phyloP scores from a whole-genome alignment of 805 yeast genomes.

The Teunomyces tritomae region DNA sequence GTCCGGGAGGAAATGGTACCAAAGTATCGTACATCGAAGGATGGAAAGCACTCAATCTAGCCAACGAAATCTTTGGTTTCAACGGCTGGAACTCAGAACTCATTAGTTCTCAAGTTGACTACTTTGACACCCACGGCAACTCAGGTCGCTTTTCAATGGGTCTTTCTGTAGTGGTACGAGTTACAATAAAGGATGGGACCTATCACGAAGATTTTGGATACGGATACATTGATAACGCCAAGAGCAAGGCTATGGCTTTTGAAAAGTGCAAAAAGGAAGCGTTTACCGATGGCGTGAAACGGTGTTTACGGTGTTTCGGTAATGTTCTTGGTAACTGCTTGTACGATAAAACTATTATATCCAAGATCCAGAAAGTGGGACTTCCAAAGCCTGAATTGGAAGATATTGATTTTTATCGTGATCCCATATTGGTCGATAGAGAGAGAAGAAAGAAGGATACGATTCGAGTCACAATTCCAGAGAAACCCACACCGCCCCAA shows the following conservation, averaged over 20 bases:
- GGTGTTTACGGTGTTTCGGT: constrained; percentile 78
- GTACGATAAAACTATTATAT: constrained; percentile 69
- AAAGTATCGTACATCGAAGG: constrained; percentile 77
- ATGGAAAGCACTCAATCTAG: constrained; percentile 76
- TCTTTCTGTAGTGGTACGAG: constrained; percentile 65
- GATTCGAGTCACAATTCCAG: constrained; percentile 9
- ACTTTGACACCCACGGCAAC: constrained; percentile 61
- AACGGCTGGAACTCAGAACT: constrained; percentile 82
- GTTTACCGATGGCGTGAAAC: constrained; percentile 76
- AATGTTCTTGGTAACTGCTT: constrained; percentile 78
- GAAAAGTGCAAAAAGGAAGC: constrained; percentile 84
- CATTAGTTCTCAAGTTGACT: constrained; percentile 63
- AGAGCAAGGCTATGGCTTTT: constrained; percentile 67
- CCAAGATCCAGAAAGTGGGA: constrained; percentile 45
- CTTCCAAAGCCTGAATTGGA: constrained; percentile 27
- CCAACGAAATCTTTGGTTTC: constrained; percentile 79
- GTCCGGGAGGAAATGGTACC: constrained; percentile 73
- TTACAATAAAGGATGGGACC: constrained; percentile 77
- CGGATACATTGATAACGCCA: constrained; percentile 71
- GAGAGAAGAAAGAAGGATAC: constrained; percentile 18
- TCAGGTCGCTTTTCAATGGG: constrained; percentile 57
- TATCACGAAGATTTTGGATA: constrained; percentile 75
- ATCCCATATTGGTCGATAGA: constrained; percentile 31
- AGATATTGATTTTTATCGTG: constrained; percentile 34
- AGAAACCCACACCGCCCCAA: not conserved